Base-by-base conservation (phyloP, 1,284 basidiomycete species). In the Ceratobasidium sp. region DNA sequence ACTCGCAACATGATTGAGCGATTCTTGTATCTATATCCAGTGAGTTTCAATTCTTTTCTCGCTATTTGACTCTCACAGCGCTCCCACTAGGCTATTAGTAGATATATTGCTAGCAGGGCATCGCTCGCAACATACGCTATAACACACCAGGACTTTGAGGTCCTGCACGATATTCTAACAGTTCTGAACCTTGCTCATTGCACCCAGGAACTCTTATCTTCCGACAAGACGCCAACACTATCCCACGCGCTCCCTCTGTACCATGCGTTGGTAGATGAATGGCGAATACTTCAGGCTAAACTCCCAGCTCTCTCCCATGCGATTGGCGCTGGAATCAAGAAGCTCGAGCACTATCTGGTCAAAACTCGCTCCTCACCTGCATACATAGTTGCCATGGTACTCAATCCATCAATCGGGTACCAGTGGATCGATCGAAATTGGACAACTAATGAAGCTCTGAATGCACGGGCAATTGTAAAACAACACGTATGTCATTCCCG, bases 181-280 rank as follows among this genome's bases (percentile, higher is more conserved):
- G 35, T 75, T 13, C 39, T 77, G 1, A 26, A 54, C 35, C n/a
- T 67, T 1, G 63, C 76, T 6, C 71, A 78, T 56, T 15, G 26
- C 3, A 64, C 53, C 10, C 78, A 78, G 47, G 37, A 77, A 49
- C 56, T 73, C n/a, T n/a, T 78, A 7, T 78, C 78, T 10, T 68
- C 71, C 5, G 78, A 78, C 37, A 26, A 31, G 10, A 77, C 76
- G 5, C 78, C 78, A 8, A 77, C 78, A 31, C 53, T 77, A 11
- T 26, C 61, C 0, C 45, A 54, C 11, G 78, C 61, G 0, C 15
- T 78, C 4, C 76, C 64, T 17, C 39, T 74, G 28, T 77, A 69
- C n/a, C 63, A 75, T 17, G 37, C 42, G 5, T 20, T 77, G 3
- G 26, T 69, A n/a, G n/a, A 49, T 20, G 26, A 31, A 33, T 74